Evolutionary conservation across 176 grass and related monocot species (phyloP), one percentile per base, ranked within the genome.

Genomic region (Lolium rigidum): DNA sequence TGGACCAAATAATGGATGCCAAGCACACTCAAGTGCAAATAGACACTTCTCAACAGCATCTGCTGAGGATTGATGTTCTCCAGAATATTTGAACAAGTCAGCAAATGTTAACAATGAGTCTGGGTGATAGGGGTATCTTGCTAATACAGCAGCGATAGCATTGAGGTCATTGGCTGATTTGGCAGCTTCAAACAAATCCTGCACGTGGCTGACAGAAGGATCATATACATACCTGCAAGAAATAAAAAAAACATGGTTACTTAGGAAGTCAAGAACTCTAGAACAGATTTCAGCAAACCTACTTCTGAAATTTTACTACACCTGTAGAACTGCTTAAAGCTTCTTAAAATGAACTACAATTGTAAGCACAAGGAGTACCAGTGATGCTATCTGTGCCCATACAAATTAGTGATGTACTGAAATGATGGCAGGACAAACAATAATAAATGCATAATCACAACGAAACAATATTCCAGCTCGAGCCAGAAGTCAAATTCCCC

Each of bases 81-180:
- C 97, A 74, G 93, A 95, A 87, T 98, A 98, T 85, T 94, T 98
- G 82, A 95, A 96, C 70, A 96, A 83, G 59, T 98, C 97, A 37
- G 94, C 93, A 92, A 98, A 98, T 60, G 93, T 98, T 54, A 98
- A 89, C 54, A 96, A 70, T 52, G 97, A 92, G 82, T 98, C 97
- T 50, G 93, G 79, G 70, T 98, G 97, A 81, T 98, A 98, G 10
- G 91, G 94, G 78, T 95, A 85, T 66, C 82, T 88, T 55, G 68
- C 90, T 78, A 98, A 87, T 77, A 98, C 76, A 81, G 83, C 79
- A 11, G 86, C 94, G 56, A 98, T 98, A 67, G 90, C 80, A 91
- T 98, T 98, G 84, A 98, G 85, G 84, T 98, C 92, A 89, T 98
- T 98, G 10, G 94, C 93, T 26, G 90, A 84, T 84, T 94, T 98